phyloP scores from a whole-genome alignment of 352 stramenopile species.

The Phytophthora agathidicida region DNA sequence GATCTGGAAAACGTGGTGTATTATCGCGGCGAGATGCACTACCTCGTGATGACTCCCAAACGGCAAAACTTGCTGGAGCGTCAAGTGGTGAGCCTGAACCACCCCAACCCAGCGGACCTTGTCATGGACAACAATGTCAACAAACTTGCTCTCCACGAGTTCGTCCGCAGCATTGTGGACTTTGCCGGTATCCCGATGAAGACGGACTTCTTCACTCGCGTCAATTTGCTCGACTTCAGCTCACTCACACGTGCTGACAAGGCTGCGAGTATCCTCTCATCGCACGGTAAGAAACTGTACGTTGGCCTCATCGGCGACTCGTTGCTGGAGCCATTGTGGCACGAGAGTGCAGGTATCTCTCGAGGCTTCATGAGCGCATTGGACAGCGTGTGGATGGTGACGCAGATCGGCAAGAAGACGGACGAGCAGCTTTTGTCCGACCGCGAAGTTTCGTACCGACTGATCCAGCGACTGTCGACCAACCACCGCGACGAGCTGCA shows the following conservation, averaged over 20 bases:
- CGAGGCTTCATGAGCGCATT: constrained; percentile 77
- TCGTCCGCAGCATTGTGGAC: constrained; percentile 59
- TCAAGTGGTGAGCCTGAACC: constrained; percentile 63
- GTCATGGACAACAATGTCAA: constrained; percentile 69
- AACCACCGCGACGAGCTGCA: constrained; percentile 64
- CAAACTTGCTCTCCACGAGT: constrained; percentile 50
- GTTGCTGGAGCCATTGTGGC: constrained; percentile 82
- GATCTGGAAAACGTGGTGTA: constrained; percentile 85
- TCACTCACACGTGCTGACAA: constrained; percentile 69
- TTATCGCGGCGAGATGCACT: constrained; percentile 84
- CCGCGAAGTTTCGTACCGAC: constrained; percentile 63
- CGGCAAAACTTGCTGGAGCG: constrained; percentile 66
- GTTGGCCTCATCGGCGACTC: constrained; percentile 76
- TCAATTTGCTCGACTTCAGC: constrained; percentile 83
- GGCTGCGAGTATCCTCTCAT: constrained; percentile 62
- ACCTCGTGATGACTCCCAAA: constrained; percentile 83
- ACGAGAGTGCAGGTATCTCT: constrained; percentile 68
- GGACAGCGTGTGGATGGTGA: constrained; percentile 72
- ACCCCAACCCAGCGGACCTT: constrained; percentile 52
- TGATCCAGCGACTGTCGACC: constrained; percentile 63
- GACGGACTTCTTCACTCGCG: constrained; percentile 55
- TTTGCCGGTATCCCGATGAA: constrained; percentile 73
- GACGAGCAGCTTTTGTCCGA: constrained; percentile 73
- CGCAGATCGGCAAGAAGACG: constrained; percentile 58
- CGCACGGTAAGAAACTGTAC: constrained; percentile 71